phyloP scores from a whole-genome alignment of 1,284 basidiomycete genomes.

The Apiotrichum siamense region DNA sequence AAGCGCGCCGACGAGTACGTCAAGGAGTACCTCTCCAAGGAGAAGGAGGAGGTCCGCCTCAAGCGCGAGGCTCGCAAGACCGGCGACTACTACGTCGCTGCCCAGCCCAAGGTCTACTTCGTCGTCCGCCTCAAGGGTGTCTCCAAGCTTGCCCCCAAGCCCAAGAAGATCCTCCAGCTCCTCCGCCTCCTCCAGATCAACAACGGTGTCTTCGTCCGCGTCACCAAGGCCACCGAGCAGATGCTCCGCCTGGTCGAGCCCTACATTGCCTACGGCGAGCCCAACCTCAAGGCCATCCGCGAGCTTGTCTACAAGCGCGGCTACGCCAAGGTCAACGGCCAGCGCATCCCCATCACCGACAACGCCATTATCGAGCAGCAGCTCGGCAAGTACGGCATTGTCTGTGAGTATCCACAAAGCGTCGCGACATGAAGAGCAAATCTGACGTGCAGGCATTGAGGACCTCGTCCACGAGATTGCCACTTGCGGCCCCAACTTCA shows the following conservation, averaged over 20 bases:
- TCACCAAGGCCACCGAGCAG: conserved; percentile 91
- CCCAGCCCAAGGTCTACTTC: conserved; percentile 96
- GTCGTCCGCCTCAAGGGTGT: conserved; percentile 98
- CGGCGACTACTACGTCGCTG: conserved; percentile 96
- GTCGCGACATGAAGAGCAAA: background rate
- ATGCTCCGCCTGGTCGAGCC: conserved; percentile 98
- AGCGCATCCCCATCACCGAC: conserved; percentile 91
- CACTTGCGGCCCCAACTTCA: conserved; percentile 97
- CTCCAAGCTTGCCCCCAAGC: conserved; percentile 98
- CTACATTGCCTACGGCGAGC: conserved; percentile 90
- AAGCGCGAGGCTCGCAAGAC: conserved; percentile 86
- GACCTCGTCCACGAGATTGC: conserved; percentile 97
- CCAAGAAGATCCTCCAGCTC: conserved; percentile 97
- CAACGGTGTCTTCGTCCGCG: conserved; percentile 98
- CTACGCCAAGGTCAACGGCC: conserved; percentile 97
- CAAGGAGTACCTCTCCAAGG: conserved; percentile 88
- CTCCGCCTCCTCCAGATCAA: conserved; percentile 99
- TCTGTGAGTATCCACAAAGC: conserved; percentile 55
- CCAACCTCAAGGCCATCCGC: conserved; percentile 90
- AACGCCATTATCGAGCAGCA: conserved; percentile 87
- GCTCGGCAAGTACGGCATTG: conserved; percentile 92
- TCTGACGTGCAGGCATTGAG: conserved; percentile 56
- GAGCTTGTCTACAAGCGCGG: conserved; percentile 99
- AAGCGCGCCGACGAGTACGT: conserved; percentile 98
- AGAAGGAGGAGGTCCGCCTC: conserved; percentile 94